A percentile compares a stretch with the other conserved stretches of the same genome.
phyloP scores from a whole-genome alignment of 179 eudicot species.

The Amaranthus tricolor region DNA sequence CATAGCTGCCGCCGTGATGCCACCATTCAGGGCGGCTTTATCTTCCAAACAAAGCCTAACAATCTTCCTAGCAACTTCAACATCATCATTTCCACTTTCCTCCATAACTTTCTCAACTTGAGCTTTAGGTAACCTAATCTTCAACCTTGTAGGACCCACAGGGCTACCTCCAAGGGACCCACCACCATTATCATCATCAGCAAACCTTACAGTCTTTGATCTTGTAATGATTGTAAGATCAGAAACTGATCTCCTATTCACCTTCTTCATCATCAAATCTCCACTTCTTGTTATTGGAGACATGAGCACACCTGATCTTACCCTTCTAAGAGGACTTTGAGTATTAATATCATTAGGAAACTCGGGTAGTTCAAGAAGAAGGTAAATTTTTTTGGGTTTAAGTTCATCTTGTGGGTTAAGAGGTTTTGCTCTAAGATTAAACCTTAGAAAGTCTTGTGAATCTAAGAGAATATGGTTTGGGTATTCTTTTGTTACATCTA shows the following conservation, averaged over 20 bases:
- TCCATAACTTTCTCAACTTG: constrained; percentile 45
- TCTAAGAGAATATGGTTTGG: constrained; percentile 63
- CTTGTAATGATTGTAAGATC: constrained; percentile 28
- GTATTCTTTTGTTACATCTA: constrained; percentile 51
- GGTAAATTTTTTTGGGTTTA: constrained; percentile 55
- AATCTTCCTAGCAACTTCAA: constrained; percentile 52
- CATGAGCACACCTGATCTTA: constrained; percentile 29
- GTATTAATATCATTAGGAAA: constrained; percentile 22
- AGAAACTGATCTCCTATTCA: constrained; percentile 32
- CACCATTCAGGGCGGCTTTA: background rate
- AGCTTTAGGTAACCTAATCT: constrained; percentile 53
- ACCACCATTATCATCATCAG: background rate
- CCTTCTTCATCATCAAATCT: constrained; percentile 3
- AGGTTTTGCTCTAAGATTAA: constrained; percentile 62
- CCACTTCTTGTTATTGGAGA: background rate
- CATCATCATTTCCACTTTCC: constrained; percentile 48
- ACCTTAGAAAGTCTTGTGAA: constrained; percentile 40
- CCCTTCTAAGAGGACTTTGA: constrained; percentile 31
- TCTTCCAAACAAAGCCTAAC: constrained; percentile 40
- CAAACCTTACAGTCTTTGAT: constrained; percentile 9
- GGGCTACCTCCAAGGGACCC: background rate
- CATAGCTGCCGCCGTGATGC: background rate
- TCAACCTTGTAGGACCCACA: constrained; percentile 43
- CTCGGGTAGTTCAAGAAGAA: constrained; percentile 59
- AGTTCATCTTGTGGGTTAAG: constrained; percentile 37